Base-by-base conservation (phyloP, 2,329 filamentous ascomycete genomes). In the Fusarium equiseti region DNA sequence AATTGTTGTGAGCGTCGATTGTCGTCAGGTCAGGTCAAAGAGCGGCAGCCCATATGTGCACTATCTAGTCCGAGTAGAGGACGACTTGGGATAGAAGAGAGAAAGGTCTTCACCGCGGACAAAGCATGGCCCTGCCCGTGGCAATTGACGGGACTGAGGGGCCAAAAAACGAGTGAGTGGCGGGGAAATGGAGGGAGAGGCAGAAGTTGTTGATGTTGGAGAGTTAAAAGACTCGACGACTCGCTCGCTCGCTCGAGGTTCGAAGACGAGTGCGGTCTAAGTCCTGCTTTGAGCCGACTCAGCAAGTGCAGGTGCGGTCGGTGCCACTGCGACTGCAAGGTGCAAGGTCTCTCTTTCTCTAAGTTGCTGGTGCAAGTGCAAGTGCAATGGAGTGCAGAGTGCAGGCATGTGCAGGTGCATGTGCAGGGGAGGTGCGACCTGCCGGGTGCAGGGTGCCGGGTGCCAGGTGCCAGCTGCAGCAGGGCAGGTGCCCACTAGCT, bases 71-170 rank as follows among this genome's bases (percentile, higher is more conserved):
- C 51, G 71, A 70, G 51, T 46, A 52, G 59, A 62, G 53, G 60
- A 59, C 50, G 63, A 66, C 29, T 63, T 63, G 68, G 59, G 26
- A 64, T 63, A 71, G 63, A 66, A 61, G 65, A 68, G 54, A 59
- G 59, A 63, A 64, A 69, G 62, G 65, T 73, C 75, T 73, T 81
- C 77, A 81, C 79, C 79, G 74, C 71, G 76, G 78, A 76, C 72
- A 73, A 77, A 80, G 68, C 79, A 81, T 81, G 76, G 79, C 79
- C 79, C 74, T 78, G 74, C 76, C 73, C 68, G 70, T 75, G 77
- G 76, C 78, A 79, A 81, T 79, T 79, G 78, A 73, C 72, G 73
- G 75, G 52, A 59, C 61, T 62, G 59, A 63, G 44, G 52, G 55
- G 55, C 51, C 50, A 58, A 54, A 67, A 76, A 73, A 74, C 71